Evolutionary conservation across 768 basidiomycete genomes (phyloP).

Genomic region (Epithele typhae): DNA sequence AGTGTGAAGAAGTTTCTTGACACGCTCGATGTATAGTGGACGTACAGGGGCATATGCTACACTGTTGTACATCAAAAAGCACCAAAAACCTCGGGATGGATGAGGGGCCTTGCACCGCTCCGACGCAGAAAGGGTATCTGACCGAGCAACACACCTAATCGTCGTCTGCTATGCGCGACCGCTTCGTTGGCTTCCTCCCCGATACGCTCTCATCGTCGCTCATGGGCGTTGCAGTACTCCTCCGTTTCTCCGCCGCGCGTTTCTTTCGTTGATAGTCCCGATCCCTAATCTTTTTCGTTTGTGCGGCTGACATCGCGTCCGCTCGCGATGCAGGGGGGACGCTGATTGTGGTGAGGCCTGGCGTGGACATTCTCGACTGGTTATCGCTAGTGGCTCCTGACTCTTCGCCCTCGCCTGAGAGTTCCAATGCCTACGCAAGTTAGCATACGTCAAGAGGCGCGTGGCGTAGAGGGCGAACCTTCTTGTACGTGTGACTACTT

Average conservation of each 20-base stretch:
- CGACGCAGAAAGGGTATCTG: too few species aligned
- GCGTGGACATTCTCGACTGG: slow-evolving; percentile 59
- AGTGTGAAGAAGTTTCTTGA: slow-evolving; percentile 48
- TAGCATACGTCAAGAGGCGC: neutral
- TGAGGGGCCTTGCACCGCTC: too few species aligned
- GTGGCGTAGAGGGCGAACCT: slow-evolving; percentile 39
- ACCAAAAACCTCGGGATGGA: too few species aligned
- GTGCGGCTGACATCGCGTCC: slow-evolving; percentile 65
- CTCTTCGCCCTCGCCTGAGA: slow-evolving; percentile 66
- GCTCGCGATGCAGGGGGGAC: slow-evolving; percentile 68
- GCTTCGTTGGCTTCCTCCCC: slow-evolving; percentile 58
- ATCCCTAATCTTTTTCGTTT: slow-evolving; percentile 75
- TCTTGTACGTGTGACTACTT: slow-evolving; percentile 73
- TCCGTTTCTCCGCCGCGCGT: slow-evolving; percentile 56
- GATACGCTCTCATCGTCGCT: slow-evolving; percentile 70
- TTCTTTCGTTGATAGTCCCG: slow-evolving; percentile 79
- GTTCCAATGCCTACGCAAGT: slow-evolving; percentile 62
- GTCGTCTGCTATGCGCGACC: slow-evolving; percentile 62
- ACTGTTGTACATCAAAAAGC: slow-evolving; percentile 5
- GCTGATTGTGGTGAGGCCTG: slow-evolving; percentile 72
- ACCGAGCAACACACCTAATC: slow-evolving; percentile 35
- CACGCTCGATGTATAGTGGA: neutral
- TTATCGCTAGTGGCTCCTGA: slow-evolving; percentile 62
- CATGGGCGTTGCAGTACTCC: slow-evolving; percentile 48
- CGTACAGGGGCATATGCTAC: neutral